Evolutionary conservation across 164 flowering plant species (phyloP), one percentile per base, ranked within the genome.

Genomic region (Chimonanthus praecox): DNA sequence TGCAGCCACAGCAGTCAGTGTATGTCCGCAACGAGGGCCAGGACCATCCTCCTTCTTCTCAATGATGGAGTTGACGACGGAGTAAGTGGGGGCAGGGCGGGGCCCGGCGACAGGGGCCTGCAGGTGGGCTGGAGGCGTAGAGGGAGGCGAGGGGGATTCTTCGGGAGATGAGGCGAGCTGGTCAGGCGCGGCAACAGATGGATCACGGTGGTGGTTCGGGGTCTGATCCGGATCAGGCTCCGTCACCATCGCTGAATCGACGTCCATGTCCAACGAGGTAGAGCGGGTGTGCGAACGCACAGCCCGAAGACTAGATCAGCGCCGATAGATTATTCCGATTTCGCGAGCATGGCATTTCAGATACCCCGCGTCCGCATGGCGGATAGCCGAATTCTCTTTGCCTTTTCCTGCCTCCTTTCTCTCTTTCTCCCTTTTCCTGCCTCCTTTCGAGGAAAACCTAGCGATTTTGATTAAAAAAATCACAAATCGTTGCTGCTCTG

Each of bases 21-120:
- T 96, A 74, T 96, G 99, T 16, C 99, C 99, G 60, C 99, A 96
- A 84, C 99, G 75, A 7, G 97, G 91, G 11, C 99, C 99, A 2
- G 99, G 93, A 11, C 99, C 98, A 48, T 96, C 99, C 72, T 92
- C 99, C 73, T 92, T 88, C 89, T 94, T 90, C 83, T 96, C 99
- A 11, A 92, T 78, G 16, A 91, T 68, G 3, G 95, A 95, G 72
- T 86, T 87, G 70, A 92, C 97, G 54, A 88, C 97, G 18, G 94
- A 74, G 69, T 92, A 96, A 1, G 86, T 79, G 33, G 99, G 99
- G 21, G 99, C 99, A 48, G 82, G 89, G 76, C 97, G 84, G 44
- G 99, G 97, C 66, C 97, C 99, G 13, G 80, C 90, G 71, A 87
- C 89, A 3, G 84, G 70, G 67, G 61, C 71, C 76, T 78, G 86